These are phyloP conservation scores for Penicillium macrosclerotiorum DNA, from an alignment of 495 filamentous ascomycete species.

Conservation along the genomic window DNA sequence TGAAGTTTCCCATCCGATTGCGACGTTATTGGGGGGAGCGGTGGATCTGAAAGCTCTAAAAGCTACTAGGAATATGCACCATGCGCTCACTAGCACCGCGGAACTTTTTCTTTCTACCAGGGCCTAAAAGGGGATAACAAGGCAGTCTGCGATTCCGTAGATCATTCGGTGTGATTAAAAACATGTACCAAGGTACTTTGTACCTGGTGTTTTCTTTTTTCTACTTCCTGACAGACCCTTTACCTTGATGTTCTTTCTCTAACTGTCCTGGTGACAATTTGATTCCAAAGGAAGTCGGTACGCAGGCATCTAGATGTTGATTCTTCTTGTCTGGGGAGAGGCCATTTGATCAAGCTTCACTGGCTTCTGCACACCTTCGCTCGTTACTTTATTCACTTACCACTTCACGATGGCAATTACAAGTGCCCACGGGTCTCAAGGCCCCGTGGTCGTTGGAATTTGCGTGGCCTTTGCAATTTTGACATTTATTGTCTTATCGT, in stretches of 20 bases:
- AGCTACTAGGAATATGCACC: conserved; percentile 9
- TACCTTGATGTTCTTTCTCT: too few relatives aligned
- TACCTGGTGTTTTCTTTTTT: too few relatives aligned
- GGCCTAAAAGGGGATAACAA: too few relatives aligned
- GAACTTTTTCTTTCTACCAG: too few relatives aligned
- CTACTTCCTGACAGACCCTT: too few relatives aligned
- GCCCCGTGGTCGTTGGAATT: conserved; percentile 29
- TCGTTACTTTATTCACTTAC: conserved; percentile 1
- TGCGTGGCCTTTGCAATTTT: conserved; percentile 34
- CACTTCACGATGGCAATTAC: conserved; percentile 18
- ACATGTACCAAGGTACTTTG: too few relatives aligned
- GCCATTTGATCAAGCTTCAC: background rate
- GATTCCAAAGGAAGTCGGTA: too few relatives aligned
- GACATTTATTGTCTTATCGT: conserved; percentile 32
- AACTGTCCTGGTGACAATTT: too few relatives aligned
- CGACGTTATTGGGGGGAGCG: conserved; percentile 1
- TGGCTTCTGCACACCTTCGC: conserved; percentile 3
- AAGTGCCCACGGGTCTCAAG: conserved; percentile 26
- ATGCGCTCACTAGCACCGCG: conserved; percentile 3
- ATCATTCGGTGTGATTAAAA: too few relatives aligned
- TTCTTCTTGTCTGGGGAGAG: background rate
- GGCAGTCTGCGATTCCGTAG: too few relatives aligned
- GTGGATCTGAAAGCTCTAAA: too few relatives aligned
- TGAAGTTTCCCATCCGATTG: background rate
- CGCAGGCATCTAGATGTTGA: background rate